A percentile compares a stretch with the other conserved stretches of the same genome.
These are phyloP conservation scores for Blastobotrys ciferrii DNA, from an alignment of 1,139 yeast genomes.

Conservation along the genomic window DNA sequence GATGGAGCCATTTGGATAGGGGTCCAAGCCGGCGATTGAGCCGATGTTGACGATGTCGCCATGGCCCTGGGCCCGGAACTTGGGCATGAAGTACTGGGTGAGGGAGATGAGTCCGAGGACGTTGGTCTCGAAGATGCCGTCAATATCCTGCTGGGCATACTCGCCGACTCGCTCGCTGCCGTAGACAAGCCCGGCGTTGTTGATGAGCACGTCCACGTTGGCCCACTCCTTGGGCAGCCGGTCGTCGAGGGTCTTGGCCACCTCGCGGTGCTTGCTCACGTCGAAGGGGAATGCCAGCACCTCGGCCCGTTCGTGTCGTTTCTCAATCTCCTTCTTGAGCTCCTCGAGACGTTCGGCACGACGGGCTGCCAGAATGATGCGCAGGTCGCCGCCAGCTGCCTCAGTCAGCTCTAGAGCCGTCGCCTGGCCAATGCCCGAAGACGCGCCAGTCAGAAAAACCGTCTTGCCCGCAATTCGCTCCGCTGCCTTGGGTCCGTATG, in stretches of 20 bases:
- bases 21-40: constrained; percentile 84
- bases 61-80: constrained; percentile 53
- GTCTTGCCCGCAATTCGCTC: constrained; percentile 61
- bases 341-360: constrained; percentile 49
- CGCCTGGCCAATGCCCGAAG: constrained; percentile 76
- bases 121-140: constrained; percentile 68
- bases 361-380: constrained; percentile 68
- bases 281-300: constrained; percentile 57
- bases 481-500: constrained; percentile 54
- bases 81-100: constrained; percentile 62
- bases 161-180: constrained; percentile 67
- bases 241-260: constrained; percentile 49
- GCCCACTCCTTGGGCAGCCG: constrained; percentile 41
- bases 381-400: constrained; percentile 64
- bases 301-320: constrained; percentile 44
- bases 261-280: constrained; percentile 51
- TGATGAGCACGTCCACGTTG: constrained; percentile 53
- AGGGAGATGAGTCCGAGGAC: constrained; percentile 68
- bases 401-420: constrained; percentile 71
- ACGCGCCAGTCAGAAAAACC: constrained; percentile 70
- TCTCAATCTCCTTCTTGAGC: constrained; percentile 46
- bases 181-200: constrained; percentile 81
- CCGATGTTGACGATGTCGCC: constrained; percentile 86
- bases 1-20: constrained; percentile 81
- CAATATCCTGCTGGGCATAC: constrained; percentile 52